Evolutionary conservation across 179 eudicot species (phyloP).

Genomic region (Spergularia azorica): DNA sequence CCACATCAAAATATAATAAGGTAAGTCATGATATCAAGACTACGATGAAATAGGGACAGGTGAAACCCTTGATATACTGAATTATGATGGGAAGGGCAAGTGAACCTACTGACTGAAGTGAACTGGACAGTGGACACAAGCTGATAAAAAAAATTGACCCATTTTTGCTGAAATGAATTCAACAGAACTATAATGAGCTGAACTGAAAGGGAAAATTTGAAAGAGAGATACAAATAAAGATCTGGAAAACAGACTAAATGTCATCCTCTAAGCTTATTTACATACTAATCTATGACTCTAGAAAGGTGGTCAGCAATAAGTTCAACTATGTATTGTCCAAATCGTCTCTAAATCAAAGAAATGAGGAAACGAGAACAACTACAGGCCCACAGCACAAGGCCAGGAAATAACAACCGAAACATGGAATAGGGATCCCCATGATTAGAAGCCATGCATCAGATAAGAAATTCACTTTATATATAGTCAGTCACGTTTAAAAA

Average conservation of each 20-base stretch:
- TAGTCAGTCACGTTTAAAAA: too few relatives aligned
- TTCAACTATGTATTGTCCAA: neutral
- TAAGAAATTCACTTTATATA: neutral
- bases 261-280: too few relatives aligned
- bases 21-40: neutral
- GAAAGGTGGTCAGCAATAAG: too few relatives aligned
- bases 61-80: neutral
- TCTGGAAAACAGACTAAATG: constrained; percentile 1
- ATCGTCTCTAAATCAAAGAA: neutral
- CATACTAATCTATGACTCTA: too few relatives aligned
- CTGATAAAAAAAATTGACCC: too few relatives aligned
- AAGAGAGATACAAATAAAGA: neutral
- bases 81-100: neutral
- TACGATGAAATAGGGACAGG: neutral
- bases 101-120: neutral
- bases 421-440: neutral
- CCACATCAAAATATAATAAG: neutral
- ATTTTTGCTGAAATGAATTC: neutral
- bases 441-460: too few relatives aligned
- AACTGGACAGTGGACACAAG: too few relatives aligned
- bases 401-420: neutral
- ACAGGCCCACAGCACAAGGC: neutral
- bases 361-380: neutral
- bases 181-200: too few relatives aligned
- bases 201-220: neutral